These are phyloP conservation scores for Cryptococcus sp. DNA, from an alignment of 1,284 basidiomycete genomes.

Conservation along the genomic window DNA sequence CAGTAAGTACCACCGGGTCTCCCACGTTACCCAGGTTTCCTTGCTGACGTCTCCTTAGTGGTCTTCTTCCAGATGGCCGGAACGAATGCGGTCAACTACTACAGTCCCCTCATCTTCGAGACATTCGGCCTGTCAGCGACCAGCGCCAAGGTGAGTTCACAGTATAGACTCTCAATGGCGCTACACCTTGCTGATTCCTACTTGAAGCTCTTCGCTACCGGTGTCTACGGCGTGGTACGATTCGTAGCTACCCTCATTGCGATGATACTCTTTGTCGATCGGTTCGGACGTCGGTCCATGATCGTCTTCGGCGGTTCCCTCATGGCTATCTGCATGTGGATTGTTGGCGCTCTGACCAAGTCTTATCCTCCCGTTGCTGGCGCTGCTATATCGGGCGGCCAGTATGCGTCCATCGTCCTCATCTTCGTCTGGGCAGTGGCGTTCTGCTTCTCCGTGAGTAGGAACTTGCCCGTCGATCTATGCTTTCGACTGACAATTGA, in stretches of 20 bases:
- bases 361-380: slow-evolving; percentile 10
- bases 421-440: no score
- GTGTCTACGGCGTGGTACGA: slow-evolving; percentile 52
- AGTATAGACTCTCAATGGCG: no score
- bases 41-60: no score
- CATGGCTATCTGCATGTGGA: slow-evolving; percentile 22
- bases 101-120: no score
- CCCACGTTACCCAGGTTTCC: background rate
- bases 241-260: slow-evolving; percentile 19
- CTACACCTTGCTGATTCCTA: background rate
- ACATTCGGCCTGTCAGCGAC: no score
- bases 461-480: no score
- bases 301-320: slow-evolving; percentile 28
- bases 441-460: no score
- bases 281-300: slow-evolving; percentile 38
- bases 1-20: slow-evolving; percentile 2
- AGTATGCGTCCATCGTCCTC: no score
- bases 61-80: no score
- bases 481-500: background rate
- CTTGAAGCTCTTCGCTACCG: slow-evolving; percentile 38
- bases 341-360: slow-evolving; percentile 10
- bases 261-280: slow-evolving; percentile 36
- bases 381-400: slow-evolving; percentile 8
- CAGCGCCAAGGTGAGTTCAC: no score
- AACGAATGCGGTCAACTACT: no score